Percentiles rank a stretch among this genome's conserved stretches.
phyloP scores from a whole-genome alignment of 2,329 filamentous ascomycete species.

The Botryosphaeria dothidea region DNA sequence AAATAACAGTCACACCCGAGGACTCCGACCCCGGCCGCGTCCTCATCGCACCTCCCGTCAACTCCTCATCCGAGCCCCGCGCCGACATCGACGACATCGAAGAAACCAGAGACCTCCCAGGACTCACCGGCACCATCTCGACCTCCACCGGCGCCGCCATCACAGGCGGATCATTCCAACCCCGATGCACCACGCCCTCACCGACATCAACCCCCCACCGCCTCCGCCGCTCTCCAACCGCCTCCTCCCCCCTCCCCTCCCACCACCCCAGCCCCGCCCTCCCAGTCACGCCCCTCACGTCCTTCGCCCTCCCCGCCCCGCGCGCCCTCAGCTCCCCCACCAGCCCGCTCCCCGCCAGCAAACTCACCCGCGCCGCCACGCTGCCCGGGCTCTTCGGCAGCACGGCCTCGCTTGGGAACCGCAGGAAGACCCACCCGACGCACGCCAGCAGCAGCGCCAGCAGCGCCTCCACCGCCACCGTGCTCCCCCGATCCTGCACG shows the following conservation, averaged over 20 bases:
- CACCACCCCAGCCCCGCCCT: background rate
- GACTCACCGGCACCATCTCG: background rate
- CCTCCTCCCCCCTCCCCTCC: background rate
- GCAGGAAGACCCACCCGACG: background rate
- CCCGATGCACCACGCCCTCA: background rate
- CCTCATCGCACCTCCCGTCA: no score
- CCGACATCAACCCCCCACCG: constrained; percentile 18
- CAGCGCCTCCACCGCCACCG: background rate
- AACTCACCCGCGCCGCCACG: background rate
- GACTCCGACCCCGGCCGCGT: no score
- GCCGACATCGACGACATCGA: background rate
- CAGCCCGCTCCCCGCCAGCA: background rate
- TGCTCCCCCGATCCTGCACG: background rate
- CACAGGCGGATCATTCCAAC: background rate
- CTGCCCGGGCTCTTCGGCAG: background rate
- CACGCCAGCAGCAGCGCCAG: background rate
- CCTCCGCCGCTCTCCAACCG: background rate
- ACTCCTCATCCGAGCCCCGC: no score
- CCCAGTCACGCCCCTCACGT: background rate
- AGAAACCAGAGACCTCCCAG: background rate
- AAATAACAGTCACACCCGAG: no score
- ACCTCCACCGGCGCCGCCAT: background rate
- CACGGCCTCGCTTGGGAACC: background rate
- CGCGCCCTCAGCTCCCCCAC: background rate
- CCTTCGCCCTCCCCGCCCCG: background rate